Conservation (phyloP, 257 asterid species). For the Ophiorrhiza pumila region DNA sequence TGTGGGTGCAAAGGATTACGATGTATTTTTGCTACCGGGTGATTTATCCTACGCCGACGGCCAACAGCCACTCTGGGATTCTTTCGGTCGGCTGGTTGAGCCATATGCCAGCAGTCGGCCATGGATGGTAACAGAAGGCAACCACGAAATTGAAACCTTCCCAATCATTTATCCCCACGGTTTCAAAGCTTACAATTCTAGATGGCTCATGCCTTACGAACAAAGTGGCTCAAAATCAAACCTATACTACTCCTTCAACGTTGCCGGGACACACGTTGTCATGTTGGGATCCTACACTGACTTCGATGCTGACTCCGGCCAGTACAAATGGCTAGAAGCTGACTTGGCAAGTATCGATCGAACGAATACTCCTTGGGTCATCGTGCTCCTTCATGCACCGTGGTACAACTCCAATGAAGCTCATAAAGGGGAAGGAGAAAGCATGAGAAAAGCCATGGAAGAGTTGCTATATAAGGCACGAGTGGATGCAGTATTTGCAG, state of each 20-base stretch:
- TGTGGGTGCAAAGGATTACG: conserved; percentile 53
- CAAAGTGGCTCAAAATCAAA: conserved; percentile 62
- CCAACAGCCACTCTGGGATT: conserved; percentile 78
- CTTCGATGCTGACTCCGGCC: conserved; percentile 51
- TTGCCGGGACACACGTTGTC: conserved; percentile 52
- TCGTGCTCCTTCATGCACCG: conserved; percentile 67
- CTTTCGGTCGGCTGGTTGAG: conserved; percentile 76
- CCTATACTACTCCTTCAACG: conserved; percentile 71
- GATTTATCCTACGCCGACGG: conserved; percentile 82
- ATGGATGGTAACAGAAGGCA: conserved; percentile 91
- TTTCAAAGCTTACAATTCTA: conserved; percentile 66
- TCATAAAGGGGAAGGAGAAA: conserved; percentile 76
- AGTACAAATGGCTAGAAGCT: conserved; percentile 59
- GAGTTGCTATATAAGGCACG: conserved; percentile 47
- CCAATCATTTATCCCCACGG: conserved; percentile 55
- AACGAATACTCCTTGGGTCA: conserved; percentile 59
- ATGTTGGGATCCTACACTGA: conserved; percentile 83
- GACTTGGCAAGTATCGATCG: conserved; percentile 57
- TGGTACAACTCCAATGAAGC: conserved; percentile 81
- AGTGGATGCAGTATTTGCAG: conserved; percentile 64
- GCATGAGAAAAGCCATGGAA: conserved; percentile 72
- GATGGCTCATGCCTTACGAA: conserved; percentile 74
- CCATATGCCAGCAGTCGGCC: conserved; percentile 67
- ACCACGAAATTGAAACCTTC: conserved; percentile 70
- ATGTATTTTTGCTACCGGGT: conserved; percentile 68